A percentile compares a stretch with the other conserved stretches of the same genome.
Conservation (phyloP, 2,329 filamentous ascomycete genomes). For the Chrysoporthe austroafricana region DNA sequence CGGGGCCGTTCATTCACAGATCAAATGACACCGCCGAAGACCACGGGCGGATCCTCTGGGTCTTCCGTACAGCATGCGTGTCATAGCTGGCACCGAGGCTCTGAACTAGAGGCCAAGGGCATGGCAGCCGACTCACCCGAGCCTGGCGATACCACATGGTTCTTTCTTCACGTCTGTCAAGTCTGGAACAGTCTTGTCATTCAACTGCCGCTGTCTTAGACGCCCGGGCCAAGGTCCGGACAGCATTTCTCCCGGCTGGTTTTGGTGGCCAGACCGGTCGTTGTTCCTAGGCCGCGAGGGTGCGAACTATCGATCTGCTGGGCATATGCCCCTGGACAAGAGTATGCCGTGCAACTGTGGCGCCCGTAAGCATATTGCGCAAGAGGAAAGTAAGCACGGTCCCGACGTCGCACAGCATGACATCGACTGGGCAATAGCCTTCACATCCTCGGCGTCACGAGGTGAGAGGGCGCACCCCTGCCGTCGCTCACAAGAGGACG, state of each 20-base stretch:
- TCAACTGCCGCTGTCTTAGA: not conserved
- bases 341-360: not conserved
- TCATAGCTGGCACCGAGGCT: not conserved
- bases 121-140: not conserved
- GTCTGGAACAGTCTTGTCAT: not conserved
- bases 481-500: not conserved
- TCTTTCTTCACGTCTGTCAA: not conserved
- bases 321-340: too few relatives aligned
- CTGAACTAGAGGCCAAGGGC: not conserved
- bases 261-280: not conserved
- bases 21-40: not conserved
- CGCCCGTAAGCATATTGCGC: not conserved
- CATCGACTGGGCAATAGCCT: not conserved
- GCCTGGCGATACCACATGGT: not conserved
- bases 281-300: not conserved
- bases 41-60: not conserved
- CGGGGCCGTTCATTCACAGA: not conserved
- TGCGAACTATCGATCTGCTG: not conserved
- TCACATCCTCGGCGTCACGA: not conserved
- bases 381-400: not conserved
- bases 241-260: not conserved
- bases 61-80: not conserved
- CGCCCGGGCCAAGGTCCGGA: not conserved
- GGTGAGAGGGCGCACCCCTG: not conserved
- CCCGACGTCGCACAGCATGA: not conserved